Evolutionary conservation across 108 stramenopile species (phyloP), one percentile per base, ranked within the genome.

Genomic region (Craspedostauros australis): DNA sequence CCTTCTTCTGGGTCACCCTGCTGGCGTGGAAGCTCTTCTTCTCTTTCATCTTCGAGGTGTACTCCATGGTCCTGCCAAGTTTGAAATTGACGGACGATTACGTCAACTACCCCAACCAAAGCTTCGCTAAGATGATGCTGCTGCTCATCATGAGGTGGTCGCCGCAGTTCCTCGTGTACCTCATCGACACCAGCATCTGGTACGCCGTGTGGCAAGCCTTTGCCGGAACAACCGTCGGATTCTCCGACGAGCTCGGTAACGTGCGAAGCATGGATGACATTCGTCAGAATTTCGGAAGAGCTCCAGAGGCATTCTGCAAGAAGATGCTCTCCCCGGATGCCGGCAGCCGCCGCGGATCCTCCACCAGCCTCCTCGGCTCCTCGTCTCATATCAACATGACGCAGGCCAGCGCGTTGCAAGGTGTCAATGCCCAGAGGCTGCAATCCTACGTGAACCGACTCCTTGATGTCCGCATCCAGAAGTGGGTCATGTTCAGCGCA

Each of bases 111-210:
- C 91, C 87, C 5, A 66, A 94, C 42, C 88, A 90, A 46, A 94
- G 86, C 56, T 88, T 93, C 42, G 60, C 67, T 8, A 80, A 79
- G 60, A 85, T 89, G 84, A 57, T 63, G 20, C 66, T 94, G 24
- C 56, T 94, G 25, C 64, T 96, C 19, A 64, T 73, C 0, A 65
- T 96, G 60, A 68, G 95, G 28, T 98, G 97, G 97, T 51, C 84
- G 21, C 97, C 97, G 1, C 94, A 95, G 45, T 94, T 95, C 60
- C 64, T 93, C 56, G 94, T 98, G 5, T 98, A 95, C 71, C 55
- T 93, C 40, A 94, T 98, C 53, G 97, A 98, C 58, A 93, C 82
- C 82, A 85, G 86, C 44, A 98, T 98, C 54, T 95, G 95, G 93
- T 98, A 95, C 50, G 83, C 95, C 18, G 82, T 88, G 15, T 95